A percentile compares a stretch with the other conserved stretches of the same genome.
Evolutionary conservation across 2,329 filamentous ascomycete genomes (phyloP).

Genomic region (Samsoniella hepiali): DNA sequence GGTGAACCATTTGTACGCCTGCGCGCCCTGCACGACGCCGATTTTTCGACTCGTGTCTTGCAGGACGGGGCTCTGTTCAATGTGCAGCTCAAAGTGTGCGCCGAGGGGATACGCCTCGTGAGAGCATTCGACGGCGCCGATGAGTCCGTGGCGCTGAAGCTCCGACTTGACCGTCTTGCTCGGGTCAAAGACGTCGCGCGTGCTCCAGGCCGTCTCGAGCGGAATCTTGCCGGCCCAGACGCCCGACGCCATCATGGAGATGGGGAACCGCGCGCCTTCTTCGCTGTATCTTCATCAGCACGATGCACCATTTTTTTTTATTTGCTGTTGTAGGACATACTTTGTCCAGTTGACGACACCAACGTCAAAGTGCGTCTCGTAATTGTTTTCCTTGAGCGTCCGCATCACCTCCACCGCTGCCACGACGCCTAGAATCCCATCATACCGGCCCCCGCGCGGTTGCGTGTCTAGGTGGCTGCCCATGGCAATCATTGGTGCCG

Average conservation of each 20-base stretch:
- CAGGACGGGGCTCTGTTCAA: conserved; percentile 78
- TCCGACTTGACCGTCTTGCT: conserved; percentile 38
- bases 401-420: conserved; percentile 71
- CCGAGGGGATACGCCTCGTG: conserved; percentile 51
- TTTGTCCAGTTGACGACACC: conserved; percentile 79
- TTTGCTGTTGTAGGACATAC: conserved; percentile 30
- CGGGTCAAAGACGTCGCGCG: conserved; percentile 53
- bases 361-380: conserved; percentile 67
- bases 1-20: conserved; percentile 34
- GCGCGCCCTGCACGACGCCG: conserved; percentile 33
- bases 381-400: conserved; percentile 59
- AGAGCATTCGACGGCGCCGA: conserved; percentile 34
- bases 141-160: conserved; percentile 67
- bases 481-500: conserved; percentile 60
- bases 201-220: conserved; percentile 57
- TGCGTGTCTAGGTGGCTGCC: conserved; percentile 69
- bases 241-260: conserved; percentile 71
- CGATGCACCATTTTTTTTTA: not conserved
- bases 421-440: conserved; percentile 72
- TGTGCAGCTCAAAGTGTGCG: conserved; percentile 80
- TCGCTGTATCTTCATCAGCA: conserved; percentile 47
- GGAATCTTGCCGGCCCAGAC: conserved; percentile 71
- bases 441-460: conserved; percentile 64
- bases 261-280: conserved; percentile 76
- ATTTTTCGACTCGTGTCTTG: conserved; percentile 40